Percentiles rank a stretch among this genome's conserved stretches.
phyloP scores from a whole-genome alignment of 1,284 basidiomycete species.

The Ceraceosorus bombacis region DNA sequence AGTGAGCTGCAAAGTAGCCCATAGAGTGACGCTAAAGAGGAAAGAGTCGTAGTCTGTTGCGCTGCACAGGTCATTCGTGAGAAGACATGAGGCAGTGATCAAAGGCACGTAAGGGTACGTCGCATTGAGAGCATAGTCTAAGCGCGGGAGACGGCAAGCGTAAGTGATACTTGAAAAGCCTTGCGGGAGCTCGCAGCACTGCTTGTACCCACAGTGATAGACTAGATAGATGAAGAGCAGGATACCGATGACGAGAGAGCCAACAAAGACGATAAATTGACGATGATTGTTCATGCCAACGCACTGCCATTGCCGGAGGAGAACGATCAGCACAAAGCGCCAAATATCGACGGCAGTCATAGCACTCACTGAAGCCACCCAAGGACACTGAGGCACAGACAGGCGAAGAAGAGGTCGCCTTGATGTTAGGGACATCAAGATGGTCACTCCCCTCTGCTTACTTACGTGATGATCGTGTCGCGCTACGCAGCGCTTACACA shows the following conservation, averaged over 20 bases:
- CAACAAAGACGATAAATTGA: slow-evolving; percentile 84
- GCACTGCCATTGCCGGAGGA: slow-evolving; percentile 52
- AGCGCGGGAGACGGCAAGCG: neutral
- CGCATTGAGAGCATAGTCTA: slow-evolving; percentile 14
- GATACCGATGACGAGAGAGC: slow-evolving; percentile 73
- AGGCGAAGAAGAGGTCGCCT: no score
- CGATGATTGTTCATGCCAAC: slow-evolving; percentile 89
- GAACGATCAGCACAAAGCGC: no score
- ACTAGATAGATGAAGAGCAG: slow-evolving; percentile 71
- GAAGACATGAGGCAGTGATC: slow-evolving; percentile 55
- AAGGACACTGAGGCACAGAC: slow-evolving; percentile 60
- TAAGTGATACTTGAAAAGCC: neutral
- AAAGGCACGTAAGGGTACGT: slow-evolving; percentile 23
- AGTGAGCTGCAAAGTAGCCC: slow-evolving; percentile 81
- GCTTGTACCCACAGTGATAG: slow-evolving; percentile 61
- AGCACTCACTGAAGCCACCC: slow-evolving; percentile 73
- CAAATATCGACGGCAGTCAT: no score
- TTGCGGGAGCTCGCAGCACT: neutral
- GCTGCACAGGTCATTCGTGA: slow-evolving; percentile 63
- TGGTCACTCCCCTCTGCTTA: no score
- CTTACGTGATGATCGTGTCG: slow-evolving; percentile 53
- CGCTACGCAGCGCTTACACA: slow-evolving; percentile 82
- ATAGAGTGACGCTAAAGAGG: slow-evolving; percentile 68
- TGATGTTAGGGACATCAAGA: no score
- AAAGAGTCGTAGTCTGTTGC: slow-evolving; percentile 62